Conservation (phyloP, 257 asterid species). For the Salvia rosmarinus region DNA sequence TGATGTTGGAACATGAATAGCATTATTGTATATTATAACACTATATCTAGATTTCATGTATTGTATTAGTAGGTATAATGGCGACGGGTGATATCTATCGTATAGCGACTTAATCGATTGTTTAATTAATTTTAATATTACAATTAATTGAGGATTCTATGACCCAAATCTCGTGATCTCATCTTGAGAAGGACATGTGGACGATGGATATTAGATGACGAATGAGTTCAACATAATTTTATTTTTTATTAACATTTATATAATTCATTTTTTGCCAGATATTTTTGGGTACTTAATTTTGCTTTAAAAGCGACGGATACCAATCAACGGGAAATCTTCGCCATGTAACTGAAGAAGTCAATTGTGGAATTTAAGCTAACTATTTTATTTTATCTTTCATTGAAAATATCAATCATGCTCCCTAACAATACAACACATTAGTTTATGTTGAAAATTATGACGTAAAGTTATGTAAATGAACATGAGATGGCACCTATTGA, state of each 20-base stretch:
- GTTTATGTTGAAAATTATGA: neutral
- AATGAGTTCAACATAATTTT: neutral
- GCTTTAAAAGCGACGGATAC: constrained; percentile 3
- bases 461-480: neutral
- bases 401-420: neutral
- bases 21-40: too few relatives aligned
- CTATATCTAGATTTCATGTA: neutral
- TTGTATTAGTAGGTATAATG: neutral
- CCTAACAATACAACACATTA: neutral
- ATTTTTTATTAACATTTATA: neutral
- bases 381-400: neutral
- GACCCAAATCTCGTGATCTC: constrained; percentile 30
- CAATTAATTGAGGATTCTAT: neutral
- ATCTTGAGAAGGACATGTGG: constrained; percentile 43
- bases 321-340: constrained; percentile 8
- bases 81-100: constrained; percentile 10
- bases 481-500: neutral
- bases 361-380: neutral
- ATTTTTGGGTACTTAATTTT: neutral
- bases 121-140: neutral
- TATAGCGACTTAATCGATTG: neutral
- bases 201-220: constrained; percentile 35
- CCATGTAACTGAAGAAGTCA: neutral
- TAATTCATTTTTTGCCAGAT: neutral
- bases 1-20: neutral